Percentiles rank a stretch among this genome's conserved stretches.
These are phyloP conservation scores for Boletus coccyginus DNA, from an alignment of 768 basidiomycete genomes.

Conservation along the genomic window DNA sequence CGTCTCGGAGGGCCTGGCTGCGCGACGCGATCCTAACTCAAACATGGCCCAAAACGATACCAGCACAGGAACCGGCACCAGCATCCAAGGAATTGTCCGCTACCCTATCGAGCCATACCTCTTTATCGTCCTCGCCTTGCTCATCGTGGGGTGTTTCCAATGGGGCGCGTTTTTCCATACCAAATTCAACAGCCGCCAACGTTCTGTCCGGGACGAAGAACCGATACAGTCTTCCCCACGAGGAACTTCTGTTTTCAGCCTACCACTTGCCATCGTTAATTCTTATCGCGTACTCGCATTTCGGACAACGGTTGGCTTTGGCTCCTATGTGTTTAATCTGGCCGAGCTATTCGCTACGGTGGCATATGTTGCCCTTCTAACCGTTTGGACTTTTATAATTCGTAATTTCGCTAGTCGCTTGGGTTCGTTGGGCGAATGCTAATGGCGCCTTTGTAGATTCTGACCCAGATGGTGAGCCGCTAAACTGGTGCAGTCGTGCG, in stretches of 20 bases:
- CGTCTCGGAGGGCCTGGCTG: constrained; percentile 1
- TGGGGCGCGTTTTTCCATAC: constrained; percentile 12
- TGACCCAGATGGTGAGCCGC: constrained; percentile 14
- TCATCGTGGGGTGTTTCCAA: constrained; percentile 20
- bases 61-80: not conserved
- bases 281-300: constrained; percentile 36
- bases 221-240: not conserved
- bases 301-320: constrained; percentile 35
- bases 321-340: constrained; percentile 38
- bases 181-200: constrained; percentile 12
- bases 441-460: constrained; percentile 15
- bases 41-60: not conserved
- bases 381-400: constrained; percentile 38
- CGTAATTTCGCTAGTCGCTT: constrained; percentile 24
- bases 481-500: constrained; percentile 35
- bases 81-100: constrained; percentile 11
- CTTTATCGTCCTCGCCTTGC: constrained; percentile 4
- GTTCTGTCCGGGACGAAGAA: constrained; percentile 4
- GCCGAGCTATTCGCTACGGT: constrained; percentile 39
- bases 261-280: constrained; percentile 35
- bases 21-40: not conserved
- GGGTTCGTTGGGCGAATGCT: not conserved
- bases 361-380: constrained; percentile 36
- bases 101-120: constrained; percentile 19
- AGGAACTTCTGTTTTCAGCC: constrained; percentile 11